Conservation (phyloP, 2,329 filamentous ascomycete genomes). For the Nemania serpens region DNA sequence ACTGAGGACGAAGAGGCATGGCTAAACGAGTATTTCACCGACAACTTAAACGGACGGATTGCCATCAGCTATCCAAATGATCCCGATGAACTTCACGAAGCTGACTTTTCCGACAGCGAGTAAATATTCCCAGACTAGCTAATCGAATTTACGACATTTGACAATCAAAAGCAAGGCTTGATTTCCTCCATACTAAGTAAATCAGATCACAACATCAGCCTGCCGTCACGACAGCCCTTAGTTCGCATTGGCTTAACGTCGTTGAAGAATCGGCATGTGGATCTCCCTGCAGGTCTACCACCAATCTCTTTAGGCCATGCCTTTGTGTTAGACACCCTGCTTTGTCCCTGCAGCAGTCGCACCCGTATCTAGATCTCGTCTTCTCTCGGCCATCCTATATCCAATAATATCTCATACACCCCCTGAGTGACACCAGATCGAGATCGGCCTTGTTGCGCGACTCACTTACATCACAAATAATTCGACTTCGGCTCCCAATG, state of each 20-base stretch:
- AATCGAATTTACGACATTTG: not conserved
- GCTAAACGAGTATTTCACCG: slow-evolving; percentile 35
- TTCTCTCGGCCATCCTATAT: no score
- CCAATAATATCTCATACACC: no score
- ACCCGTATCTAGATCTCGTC: no score
- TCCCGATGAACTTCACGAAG: slow-evolving; percentile 45
- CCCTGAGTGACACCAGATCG: no score
- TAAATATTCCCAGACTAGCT: not conserved
- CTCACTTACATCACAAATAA: no score
- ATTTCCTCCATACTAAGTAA: not conserved
- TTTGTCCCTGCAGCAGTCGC: not conserved
- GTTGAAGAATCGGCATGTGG: not conserved
- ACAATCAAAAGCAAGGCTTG: not conserved
- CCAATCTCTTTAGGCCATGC: not conserved
- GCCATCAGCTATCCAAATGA: slow-evolving; percentile 42
- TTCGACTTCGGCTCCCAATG: not conserved
- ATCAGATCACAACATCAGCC: not conserved
- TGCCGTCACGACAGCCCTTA: not conserved
- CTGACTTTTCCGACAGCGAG: slow-evolving; percentile 41
- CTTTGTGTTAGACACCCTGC: not conserved
- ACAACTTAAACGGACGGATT: slow-evolving; percentile 41
- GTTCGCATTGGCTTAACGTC: not conserved
- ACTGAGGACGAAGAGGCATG: slow-evolving; percentile 33
- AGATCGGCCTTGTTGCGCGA: no score
- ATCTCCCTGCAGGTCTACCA: not conserved